Evolutionary conservation across 768 basidiomycete species (phyloP), one percentile per base, ranked within the genome.

Genomic region (Calocybe cyanea): DNA sequence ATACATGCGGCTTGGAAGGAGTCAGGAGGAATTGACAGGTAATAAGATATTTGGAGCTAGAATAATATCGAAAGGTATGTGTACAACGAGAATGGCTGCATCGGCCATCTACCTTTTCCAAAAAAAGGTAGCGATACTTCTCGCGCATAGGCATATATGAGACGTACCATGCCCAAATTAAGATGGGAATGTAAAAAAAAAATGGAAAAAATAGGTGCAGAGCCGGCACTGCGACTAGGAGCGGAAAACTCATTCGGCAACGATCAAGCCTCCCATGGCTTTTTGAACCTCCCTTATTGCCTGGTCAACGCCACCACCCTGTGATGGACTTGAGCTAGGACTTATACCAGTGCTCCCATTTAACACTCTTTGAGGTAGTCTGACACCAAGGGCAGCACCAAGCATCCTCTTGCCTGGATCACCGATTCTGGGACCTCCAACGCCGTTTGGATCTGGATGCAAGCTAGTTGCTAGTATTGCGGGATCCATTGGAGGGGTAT

Each of bases 331-430:
- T n/a, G 64, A 59, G 34, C 69, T 67, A 8, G 63, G 55, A 41
- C 65, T 68, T 5, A 28, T 28, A 23, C 62, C 62, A 48, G 56
- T 62, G 18, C 64, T 65, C 38, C 68, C 68, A 48, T 69, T 73
- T 54, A 84, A 62, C 41, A 79, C 61, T 52, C 87, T 77, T 30
- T 83, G 80, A 17, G 90, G 90, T 65, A 90, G 88, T 65, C 89
- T 77, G 49, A 92, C 76, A 36, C 90, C 91, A 46, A 92, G 70
- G 24, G 89, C 89, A 43, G 85, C 84, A 33, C 88, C 91, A 18
- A 92, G 73, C 89, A 92, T 92, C 58, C 90, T 75, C 69, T 88
- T 89, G 32, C 87, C 90, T 24, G 90, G 87, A 63, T 92, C 87
- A 28, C 90, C 90, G 55, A 92, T 90, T 58, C 84, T 78, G 17